Evolutionary conservation across 805 yeast genomes (phyloP).

Genomic region (Metschnikowia hibisci): DNA sequence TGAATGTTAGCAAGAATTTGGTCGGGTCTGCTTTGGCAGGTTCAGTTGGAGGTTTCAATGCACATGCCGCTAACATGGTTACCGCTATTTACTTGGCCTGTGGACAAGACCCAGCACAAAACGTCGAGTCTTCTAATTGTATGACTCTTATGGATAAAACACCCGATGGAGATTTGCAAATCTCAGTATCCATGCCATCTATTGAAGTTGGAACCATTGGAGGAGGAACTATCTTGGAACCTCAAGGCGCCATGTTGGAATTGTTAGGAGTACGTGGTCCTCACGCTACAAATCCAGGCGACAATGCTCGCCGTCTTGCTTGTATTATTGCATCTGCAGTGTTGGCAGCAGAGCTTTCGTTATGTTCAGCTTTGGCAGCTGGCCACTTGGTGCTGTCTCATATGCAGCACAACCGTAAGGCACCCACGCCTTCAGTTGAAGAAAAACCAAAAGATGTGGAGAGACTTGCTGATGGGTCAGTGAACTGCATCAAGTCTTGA

Average conservation of each 20-base stretch:
- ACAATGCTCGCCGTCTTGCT: constrained; percentile 90
- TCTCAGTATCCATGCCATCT: constrained; percentile 98
- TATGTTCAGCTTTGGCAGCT: constrained; percentile 95
- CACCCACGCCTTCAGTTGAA: constrained; percentile 28
- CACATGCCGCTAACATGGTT: constrained; percentile 95
- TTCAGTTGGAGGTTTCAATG: constrained; percentile 95
- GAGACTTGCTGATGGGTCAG: constrained; percentile 67
- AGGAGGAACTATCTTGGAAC: constrained; percentile 96
- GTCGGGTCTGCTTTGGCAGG: constrained; percentile 99
- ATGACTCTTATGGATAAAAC: constrained; percentile 87
- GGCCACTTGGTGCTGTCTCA: constrained; percentile 98
- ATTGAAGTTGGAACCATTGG: constrained; percentile 99
- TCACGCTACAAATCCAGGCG: constrained; percentile 89
- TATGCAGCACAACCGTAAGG: constrained; percentile 87
- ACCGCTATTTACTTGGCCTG: constrained; percentile 93
- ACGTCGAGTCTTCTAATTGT: constrained; percentile 96
- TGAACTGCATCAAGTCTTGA: constrained; percentile 62
- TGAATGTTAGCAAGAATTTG: constrained; percentile 84
- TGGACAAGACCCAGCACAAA: constrained; percentile 99
- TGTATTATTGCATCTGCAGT: constrained; percentile 91
- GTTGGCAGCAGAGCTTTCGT: constrained; percentile 90
- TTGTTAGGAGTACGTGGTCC: constrained; percentile 95
- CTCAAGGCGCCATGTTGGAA: constrained; percentile 95
- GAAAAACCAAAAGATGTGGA: constrained; percentile 24
- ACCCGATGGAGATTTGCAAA: constrained; percentile 62